These are phyloP conservation scores for Rhododendron henanense DNA, from an alignment of 148 eudicot genomes.

Conservation along the genomic window DNA sequence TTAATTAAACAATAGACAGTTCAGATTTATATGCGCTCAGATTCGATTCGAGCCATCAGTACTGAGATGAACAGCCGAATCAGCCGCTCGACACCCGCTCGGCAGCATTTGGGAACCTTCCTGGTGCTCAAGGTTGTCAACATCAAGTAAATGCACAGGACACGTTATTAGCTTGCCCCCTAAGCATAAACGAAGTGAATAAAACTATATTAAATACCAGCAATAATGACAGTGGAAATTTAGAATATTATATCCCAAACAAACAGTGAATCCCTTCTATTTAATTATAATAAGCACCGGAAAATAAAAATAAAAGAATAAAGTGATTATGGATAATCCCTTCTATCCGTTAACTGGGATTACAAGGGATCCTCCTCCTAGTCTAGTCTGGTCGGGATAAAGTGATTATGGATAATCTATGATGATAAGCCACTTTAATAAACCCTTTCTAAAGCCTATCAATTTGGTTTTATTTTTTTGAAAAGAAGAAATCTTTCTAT, in stretches of 20 bases:
- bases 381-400: not conserved
- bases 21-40: too few relatives aligned
- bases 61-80: rapidly evolving
- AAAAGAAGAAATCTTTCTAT: not conserved
- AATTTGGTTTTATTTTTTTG: not conserved
- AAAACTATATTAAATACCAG: not conserved
- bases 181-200: too few relatives aligned
- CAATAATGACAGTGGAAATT: not conserved
- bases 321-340: not conserved
- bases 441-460: not conserved
- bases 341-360: slow-evolving; percentile 16
- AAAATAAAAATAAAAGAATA: not conserved
- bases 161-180: not conserved
- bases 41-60: too few relatives aligned
- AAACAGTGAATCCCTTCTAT: not conserved
- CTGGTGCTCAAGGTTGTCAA: not conserved
- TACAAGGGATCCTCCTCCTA: slow-evolving; percentile 17
- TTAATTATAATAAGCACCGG: not conserved
- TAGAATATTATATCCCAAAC: not conserved
- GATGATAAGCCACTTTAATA: not conserved
- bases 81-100: too few relatives aligned
- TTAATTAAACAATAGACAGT: too few relatives aligned
- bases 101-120: not conserved
- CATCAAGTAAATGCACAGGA: not conserved
- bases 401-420: not conserved